Evolutionary conservation across 140 eudicot genomes (phyloP).

Genomic region (Stevia rebaudiana): DNA sequence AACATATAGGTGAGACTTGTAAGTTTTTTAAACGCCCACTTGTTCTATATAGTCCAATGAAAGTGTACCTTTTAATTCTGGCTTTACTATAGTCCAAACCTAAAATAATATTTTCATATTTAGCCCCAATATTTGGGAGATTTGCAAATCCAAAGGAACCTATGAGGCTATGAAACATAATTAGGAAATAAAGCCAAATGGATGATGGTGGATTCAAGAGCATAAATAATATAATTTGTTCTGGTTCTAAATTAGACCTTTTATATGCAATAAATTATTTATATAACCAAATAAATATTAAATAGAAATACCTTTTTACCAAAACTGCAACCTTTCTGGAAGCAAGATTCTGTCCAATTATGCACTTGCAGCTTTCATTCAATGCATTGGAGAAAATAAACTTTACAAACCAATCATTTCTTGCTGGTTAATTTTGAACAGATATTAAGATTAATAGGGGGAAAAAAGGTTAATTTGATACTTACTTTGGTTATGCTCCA

Average conservation of each 20-base stretch:
- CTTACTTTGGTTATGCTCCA: constrained; percentile 14
- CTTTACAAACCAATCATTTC: not conserved
- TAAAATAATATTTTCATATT: constrained; percentile 22
- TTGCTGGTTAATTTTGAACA: not conserved
- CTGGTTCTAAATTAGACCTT: constrained; percentile 8
- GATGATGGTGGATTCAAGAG: constrained; percentile 13
- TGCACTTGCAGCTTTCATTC: constrained; percentile 15
- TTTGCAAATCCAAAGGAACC: constrained; percentile 12
- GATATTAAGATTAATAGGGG: not conserved
- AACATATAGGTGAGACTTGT: too few relatives aligned
- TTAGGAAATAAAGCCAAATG: constrained; percentile 19
- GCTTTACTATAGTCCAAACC: constrained; percentile 8
- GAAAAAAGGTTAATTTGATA: constrained; percentile 14
- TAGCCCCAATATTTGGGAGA: constrained; percentile 15
- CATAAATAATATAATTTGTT: constrained; percentile 6
- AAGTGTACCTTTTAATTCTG: constrained; percentile 3
- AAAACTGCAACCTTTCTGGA: not conserved
- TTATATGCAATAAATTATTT: not conserved
- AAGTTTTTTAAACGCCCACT: constrained; percentile 18
- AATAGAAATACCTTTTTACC: constrained; percentile 17
- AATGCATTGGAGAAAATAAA: not conserved
- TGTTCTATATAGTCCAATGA: constrained; percentile 27
- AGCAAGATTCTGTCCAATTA: constrained; percentile 14
- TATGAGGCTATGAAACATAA: constrained; percentile 11
- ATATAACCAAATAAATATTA: not conserved